Evolutionary conservation across 345 rosid species (phyloP), one percentile per base, ranked within the genome.

Genomic region (Luvunga scandens): DNA sequence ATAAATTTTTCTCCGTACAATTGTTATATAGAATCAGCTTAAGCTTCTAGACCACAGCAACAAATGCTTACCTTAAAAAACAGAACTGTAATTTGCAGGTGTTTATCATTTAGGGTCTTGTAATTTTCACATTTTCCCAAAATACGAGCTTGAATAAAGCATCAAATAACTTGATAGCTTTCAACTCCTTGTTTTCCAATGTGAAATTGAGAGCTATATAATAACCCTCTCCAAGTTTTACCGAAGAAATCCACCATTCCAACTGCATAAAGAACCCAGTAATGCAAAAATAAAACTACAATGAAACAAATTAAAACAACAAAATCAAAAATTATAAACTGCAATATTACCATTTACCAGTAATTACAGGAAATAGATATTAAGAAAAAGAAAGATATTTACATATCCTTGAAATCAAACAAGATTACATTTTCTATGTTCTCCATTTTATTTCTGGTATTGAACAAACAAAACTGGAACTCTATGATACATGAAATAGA

Each of bases 391-490:
- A 75, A 31, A 28, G 72, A 55, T 64, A 59, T 42, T 45, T 74
- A 78, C 69, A 70, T 12, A 71, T 67, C 34, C n/a, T 24, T 53
- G 71, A 48, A 16, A 13, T 24, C 2, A 57, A 75, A 71, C 61
- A 36, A 38, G 50, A 24, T 70, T 48, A 48, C 38, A 70, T 45
- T 30, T 79, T n/a, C 42, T 22, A 45, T 60, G 24, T 55, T 19
- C 72, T 64, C 34, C 64, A 18, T 57, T 66, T 63, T 76, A 77
- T 55, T 55, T 62, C 45, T 42, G 57, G 45, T 14, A 60, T 73
- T 33, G 69, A 56, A 60, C 61, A 63, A 30, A 30, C 50, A n/a
- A 53, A 60, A 65, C n/a, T 28, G 45, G 33, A 24, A 21, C 59
- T 60, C 12, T 21, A 2, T 36, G 1, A 16, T 30, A 75, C 14